Evolutionary conservation across 371 early-diverging fungal species (phyloP).

Genomic region (Smittium culicis): DNA sequence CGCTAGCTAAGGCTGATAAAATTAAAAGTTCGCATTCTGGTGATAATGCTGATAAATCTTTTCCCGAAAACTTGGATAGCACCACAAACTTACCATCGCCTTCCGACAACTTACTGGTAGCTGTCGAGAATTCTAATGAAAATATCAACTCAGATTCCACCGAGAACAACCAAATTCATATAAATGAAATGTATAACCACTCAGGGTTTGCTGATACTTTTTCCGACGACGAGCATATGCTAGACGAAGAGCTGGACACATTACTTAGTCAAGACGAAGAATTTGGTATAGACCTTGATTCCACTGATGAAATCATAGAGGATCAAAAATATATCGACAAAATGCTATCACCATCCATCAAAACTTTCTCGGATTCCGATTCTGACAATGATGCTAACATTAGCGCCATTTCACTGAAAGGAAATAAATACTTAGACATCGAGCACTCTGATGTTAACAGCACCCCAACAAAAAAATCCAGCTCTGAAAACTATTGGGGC

Average conservation of each 20-base stretch:
- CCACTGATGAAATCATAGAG: not conserved
- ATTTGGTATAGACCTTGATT: not conserved
- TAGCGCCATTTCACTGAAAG: not conserved
- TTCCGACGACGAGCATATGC: not conserved
- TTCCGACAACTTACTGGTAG: not conserved
- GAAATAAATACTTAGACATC: not conserved
- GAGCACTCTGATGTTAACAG: not conserved
- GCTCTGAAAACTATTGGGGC: too few relatives aligned
- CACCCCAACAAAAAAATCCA: slow-evolving; percentile 5
- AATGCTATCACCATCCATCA: not conserved
- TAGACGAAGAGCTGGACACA: not conserved
- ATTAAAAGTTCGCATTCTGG: too few relatives aligned
- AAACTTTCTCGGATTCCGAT: not conserved
- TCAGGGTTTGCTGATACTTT: not conserved
- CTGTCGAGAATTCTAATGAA: not conserved
- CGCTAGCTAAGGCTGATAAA: too few relatives aligned
- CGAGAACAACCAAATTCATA: not conserved
- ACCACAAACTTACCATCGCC: not conserved
- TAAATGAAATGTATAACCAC: not conserved
- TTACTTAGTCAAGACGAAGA: not conserved
- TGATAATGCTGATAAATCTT: too few relatives aligned
- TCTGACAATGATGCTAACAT: not conserved
- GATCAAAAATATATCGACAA: not conserved
- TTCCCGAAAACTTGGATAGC: not conserved
- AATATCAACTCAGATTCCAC: not conserved